Base-by-base conservation (phyloP, 1,284 basidiomycete genomes). In the Malassezia obtusa region DNA sequence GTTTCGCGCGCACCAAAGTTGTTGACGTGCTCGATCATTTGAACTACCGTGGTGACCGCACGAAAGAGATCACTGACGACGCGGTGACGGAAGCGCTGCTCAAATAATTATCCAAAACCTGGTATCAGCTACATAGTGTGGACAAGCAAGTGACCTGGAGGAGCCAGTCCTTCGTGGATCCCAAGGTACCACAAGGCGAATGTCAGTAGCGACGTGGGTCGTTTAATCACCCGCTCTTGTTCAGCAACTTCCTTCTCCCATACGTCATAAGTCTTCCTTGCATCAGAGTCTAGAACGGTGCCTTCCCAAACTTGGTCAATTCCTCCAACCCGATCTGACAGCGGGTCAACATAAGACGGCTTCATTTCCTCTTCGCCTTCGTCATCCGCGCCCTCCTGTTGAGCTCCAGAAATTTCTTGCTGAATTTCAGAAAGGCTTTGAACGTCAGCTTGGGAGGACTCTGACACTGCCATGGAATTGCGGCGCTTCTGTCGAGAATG, bases 11-110 rank as follows among this genome's bases (percentile, higher is more conserved):
- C 60, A 75, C 73, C 57, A 85, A 86, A 79, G 85, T 89, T 61
- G 86, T 89, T 88, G 87, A 90, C 61, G 85, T 85, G 10, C 79
- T 95, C 58, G 83, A 86, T 64, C 80, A 84, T 63, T 75, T 94
- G 73, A 95, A 98, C 76, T 98, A 96, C 76, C 83, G 91, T 17
- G 91, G 87, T 12, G 77, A 78, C 24, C 84, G 17, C 21, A 8
- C 17, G 36, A 4, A 19, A 6, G 17, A 38, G n/a, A 38, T 38
- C 21, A 21, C 21, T 2, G 36, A 38, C 36, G 36, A 38, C 36
- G 14, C 33, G 10, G 33, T 35, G 33, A 35, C 33, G 15, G 64
- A 67, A 33, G 61, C 61, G 56, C 61, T 69, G 21, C 57, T 69
- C 11, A 39, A 17, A n/a, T 32, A 35, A n/a, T 22, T n/a, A n/a